Evolutionary conservation across 2,329 filamentous ascomycete genomes (phyloP), one percentile per base, ranked within the genome.

Genomic region (Neopestalotiopsis sp.): DNA sequence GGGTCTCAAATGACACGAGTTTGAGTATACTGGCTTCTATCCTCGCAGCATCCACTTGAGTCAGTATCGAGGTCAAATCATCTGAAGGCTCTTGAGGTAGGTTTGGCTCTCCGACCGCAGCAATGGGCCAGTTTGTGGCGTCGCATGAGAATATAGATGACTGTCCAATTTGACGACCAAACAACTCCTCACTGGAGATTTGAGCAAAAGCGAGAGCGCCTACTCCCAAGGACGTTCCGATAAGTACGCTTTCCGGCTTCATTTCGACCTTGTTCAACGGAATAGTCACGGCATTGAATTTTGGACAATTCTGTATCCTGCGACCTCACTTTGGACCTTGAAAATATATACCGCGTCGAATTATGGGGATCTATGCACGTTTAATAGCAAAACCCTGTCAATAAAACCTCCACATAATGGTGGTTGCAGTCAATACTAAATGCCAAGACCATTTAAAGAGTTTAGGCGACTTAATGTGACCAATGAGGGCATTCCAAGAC

Each of bases 1-100:
- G 81, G 5, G 87, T 89, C 34, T 86, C 87, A 71, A 88, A 90
- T 17, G 82, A 84, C 4, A 85, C 87, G 1, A 89, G 82, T 71
- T 85, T 88, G 66, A 79, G 77, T 70, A 89, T 85, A 68, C 80
- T 87, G 9, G 81, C 78, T 73, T 87, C 78, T 71, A 89, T 85
- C 58, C 83, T 83, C 2, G 77, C 74, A 4, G 85, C 66, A 72
- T 77, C 74, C 4, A 81, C 76, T 42, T 76, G 74, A 5, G 76
- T 73, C 0, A 81, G 73, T 17, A 78, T 77, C 45, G 76, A 74
- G 38, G 67, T 67, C 1, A 78, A 71, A 4, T 74, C 73, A 1
- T 65, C 67, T 9, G 76, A 76, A 3, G 76, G 76, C 28, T 38
- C 65, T 61, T 78, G 76, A 3, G 76, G 75, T n/a, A 69, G 9